Evolutionary conservation across 2,329 filamentous ascomycete genomes (phyloP).

Genomic region (Alternaria dauci): DNA sequence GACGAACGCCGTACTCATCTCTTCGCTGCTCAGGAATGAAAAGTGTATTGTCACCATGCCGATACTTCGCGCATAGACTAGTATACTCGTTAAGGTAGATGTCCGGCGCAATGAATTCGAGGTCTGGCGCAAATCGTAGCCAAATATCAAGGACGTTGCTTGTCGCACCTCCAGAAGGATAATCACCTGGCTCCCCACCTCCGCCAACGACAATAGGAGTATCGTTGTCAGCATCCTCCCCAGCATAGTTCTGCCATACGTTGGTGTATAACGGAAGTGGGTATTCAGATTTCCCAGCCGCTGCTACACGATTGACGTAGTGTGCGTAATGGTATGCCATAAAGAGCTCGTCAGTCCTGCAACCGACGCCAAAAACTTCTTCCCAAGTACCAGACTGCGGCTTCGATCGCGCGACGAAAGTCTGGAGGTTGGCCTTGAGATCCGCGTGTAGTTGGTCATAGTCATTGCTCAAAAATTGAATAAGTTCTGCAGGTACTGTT

Average conservation of each 20-base stretch:
- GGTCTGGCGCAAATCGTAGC: constrained; percentile 56
- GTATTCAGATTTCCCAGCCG: constrained; percentile 54
- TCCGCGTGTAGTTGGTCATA: constrained; percentile 39
- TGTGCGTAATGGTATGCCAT: constrained; percentile 58
- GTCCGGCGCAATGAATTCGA: constrained; percentile 60
- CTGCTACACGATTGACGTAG: constrained; percentile 54
- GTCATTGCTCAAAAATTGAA: constrained; percentile 41
- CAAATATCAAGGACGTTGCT: constrained; percentile 50
- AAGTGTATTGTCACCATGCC: constrained; percentile 55
- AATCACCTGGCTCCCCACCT: constrained; percentile 47
- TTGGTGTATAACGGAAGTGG: constrained; percentile 57
- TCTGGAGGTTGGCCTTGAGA: constrained; percentile 14
- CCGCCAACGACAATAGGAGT: constrained; percentile 55
- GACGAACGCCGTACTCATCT: constrained; percentile 51
- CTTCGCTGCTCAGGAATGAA: constrained; percentile 64
- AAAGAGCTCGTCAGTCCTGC: constrained; percentile 56
- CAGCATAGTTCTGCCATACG: constrained; percentile 56
- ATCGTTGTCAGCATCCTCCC: constrained; percentile 23
- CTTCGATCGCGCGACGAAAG: constrained; percentile 14
- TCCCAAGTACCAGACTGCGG: constrained; percentile 44
- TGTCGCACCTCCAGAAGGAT: constrained; percentile 57
- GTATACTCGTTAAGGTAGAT: constrained; percentile 61
- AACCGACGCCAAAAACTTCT: constrained; percentile 52
- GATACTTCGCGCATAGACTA: constrained; percentile 55
- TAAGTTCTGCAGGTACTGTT: constrained; percentile 50